Conservation (phyloP, 1,139 yeast species). For the Kluyveromyces marxianus region DNA sequence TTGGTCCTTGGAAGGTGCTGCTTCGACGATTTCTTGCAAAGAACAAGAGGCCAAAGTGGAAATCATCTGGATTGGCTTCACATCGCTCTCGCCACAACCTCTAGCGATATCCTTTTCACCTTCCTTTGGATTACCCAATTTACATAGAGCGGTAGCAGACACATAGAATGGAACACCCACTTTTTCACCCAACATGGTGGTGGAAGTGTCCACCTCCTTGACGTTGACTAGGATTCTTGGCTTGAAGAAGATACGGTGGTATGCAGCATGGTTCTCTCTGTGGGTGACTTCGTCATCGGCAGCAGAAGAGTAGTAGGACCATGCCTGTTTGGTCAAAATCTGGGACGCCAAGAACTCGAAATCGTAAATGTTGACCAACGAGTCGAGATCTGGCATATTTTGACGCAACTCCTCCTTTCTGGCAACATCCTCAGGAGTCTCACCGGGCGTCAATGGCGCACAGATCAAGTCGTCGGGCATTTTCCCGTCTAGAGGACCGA, state of each 20-base stretch:
- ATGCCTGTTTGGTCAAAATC: slow-evolving; percentile 67
- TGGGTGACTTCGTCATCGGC: slow-evolving; percentile 87
- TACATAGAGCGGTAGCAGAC: slow-evolving; percentile 76
- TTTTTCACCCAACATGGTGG: slow-evolving; percentile 46
- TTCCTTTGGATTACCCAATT: slow-evolving; percentile 64
- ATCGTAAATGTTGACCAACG: slow-evolving; percentile 28
- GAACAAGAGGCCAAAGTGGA: slow-evolving; percentile 74
- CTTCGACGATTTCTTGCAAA: slow-evolving; percentile 61
- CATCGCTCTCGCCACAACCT: slow-evolving; percentile 57
- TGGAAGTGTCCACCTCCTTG: slow-evolving; percentile 42
- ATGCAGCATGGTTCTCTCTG: slow-evolving; percentile 84
- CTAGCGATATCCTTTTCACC: slow-evolving; percentile 76
- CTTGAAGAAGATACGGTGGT: slow-evolving; percentile 76
- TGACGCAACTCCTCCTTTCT: slow-evolving; percentile 44
- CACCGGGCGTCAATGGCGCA: slow-evolving; percentile 30
- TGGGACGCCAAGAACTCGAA: slow-evolving; percentile 81
- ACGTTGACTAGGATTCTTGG: slow-evolving; percentile 69
- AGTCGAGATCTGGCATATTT: slow-evolving; percentile 31
- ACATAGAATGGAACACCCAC: slow-evolving; percentile 65
- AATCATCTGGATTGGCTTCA: slow-evolving; percentile 69
- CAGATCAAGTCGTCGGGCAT: slow-evolving; percentile 25
- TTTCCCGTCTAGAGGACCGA: slow-evolving; percentile 36
- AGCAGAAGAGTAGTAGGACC: slow-evolving; percentile 91
- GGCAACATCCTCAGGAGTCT: slow-evolving; percentile 47
- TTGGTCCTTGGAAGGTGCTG: slow-evolving; percentile 41